Evolutionary conservation across 2,329 filamentous ascomycete genomes (phyloP), one percentile per base, ranked within the genome.

Genomic region (Fusarium sp.): DNA sequence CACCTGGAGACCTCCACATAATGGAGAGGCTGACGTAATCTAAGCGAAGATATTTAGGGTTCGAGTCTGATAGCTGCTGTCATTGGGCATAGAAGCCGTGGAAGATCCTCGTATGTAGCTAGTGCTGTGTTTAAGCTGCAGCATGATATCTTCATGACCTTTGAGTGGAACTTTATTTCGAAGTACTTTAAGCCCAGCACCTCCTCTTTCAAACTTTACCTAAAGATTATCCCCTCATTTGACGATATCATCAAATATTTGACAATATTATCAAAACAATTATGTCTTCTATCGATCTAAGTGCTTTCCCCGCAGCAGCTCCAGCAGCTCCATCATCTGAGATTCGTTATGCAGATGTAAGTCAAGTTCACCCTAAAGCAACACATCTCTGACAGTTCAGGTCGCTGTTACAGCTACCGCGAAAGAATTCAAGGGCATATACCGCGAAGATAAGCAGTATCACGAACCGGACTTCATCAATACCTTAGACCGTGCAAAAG

Each of bases 371-470:
- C 14, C 17, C 20, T 15, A 0, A 10, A n/a, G 29, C 3, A 17
- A 49, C 53, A 20, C 29, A 33, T 35, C 9, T 27, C 54, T 73
- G 25, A 73, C 27, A 7, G n/a, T 39, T 12, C 8, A 82, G 80
- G 80, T 82, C 13, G 81, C 81, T 20, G 80, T 82, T 4, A 82
- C 81, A 14, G 80, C 80, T 22, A 82, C 81, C 15, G 81, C 81
- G 1, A 80, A 81, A 13, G 83, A 87, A 64, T 87, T 86, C 61
- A 81, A 83, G n/a, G 86, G 85, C 18, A 80, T 85, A 61, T 87
- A 87, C 65, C 83, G 86, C 11, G 81, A 80, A 7, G 81, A 80
- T 65, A 87, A 87, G 65, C 80, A 85, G 63, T 84, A 85, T 55
- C 86, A 87, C 53, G 76, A 80, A 7, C 76, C 83, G 4, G 85